Evolutionary conservation across 352 stramenopile genomes (phyloP), one percentile per base, ranked within the genome.

Genomic region (Phytophthora capsici): DNA sequence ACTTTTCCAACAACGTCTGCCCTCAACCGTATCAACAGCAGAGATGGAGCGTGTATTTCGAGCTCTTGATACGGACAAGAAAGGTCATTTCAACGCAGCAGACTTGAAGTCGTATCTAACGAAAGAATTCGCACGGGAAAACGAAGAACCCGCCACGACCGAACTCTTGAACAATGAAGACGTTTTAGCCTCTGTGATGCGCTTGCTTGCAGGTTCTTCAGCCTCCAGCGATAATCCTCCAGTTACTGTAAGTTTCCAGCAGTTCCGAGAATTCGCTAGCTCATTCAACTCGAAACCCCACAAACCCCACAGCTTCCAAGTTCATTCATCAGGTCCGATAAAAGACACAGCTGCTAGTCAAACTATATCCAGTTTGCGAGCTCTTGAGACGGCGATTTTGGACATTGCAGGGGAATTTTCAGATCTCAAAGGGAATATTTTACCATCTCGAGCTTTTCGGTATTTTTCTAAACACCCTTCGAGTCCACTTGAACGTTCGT

Each of bases 71-170:
- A 40, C 23, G 2, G 71, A 82, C 20, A 58, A 48, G 38, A 89
- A 84, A 71, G 75, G 68, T 0, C 70, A 81, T 25, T 84, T 89
- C 32, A 78, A 77, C 25, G n/a, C 58, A 1, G 22, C 46, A 20
- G 75, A 89, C 32, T 55, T 83, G 20, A 66, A 78, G 20, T 14
- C 14, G 0, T 69, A 66, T 32, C 23, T 80, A 6, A 41, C 19
- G 2, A 61, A 57, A 3, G 47, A 59, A 25, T 32, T 48, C 9
- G 30, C 19, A 1, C 5, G 14, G 37, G 20, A 57, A 9, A 51
- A 4, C 14, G 43, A 50, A 20, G 22, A 61, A 8, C 25, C 28
- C 2, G 6, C 47, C 12, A 12, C 5, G n/a, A 37, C n/a, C 22
- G 22, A 5, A 6, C 20, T 73, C 3, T 58, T 73, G 6, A 58